A percentile compares a stretch with the other conserved stretches of the same genome.
Conservation (phyloP, 148 eudicot genomes). For the Arbutus unedo region DNA sequence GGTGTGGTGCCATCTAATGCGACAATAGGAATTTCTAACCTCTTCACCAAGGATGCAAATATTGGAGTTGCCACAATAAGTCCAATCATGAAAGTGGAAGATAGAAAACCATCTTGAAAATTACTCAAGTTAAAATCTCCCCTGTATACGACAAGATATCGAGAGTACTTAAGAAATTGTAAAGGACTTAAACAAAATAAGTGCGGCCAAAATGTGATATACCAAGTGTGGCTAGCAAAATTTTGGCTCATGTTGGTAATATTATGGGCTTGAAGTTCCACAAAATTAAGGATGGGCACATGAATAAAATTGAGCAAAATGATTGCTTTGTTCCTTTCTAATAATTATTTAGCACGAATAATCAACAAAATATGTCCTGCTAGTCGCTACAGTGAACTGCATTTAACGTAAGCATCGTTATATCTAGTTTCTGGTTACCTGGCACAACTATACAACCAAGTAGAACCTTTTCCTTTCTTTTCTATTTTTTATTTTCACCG, state of each 20-base stretch:
- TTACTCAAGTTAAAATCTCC: conserved; percentile 74
- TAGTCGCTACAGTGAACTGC: neutral
- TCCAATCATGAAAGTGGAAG: conserved; percentile 99
- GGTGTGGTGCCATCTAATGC: conserved; percentile 1
- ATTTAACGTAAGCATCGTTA: neutral
- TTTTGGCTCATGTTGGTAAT: neutral
- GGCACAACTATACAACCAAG: neutral
- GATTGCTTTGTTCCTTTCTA: neutral
- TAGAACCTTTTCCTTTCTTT: neutral
- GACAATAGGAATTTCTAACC: conserved; percentile 32
- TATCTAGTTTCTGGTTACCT: neutral
- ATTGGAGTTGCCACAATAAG: conserved; percentile 86
- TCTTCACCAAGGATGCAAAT: conserved; percentile 80
- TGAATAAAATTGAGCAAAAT: neutral
- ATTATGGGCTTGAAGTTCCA: neutral
- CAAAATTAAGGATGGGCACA: neutral
- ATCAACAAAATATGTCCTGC: neutral
- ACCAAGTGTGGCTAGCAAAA: neutral
- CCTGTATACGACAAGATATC: conserved; percentile 37
- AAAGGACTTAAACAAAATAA: neutral
- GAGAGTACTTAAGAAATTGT: neutral
- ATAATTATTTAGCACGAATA: too few species aligned
- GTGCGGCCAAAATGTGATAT: neutral
- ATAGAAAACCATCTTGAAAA: conserved; percentile 88
- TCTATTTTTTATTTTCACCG: neutral